Evolutionary conservation across 148 eudicot genomes (phyloP).

Genomic region (Spergularia bocconei): DNA sequence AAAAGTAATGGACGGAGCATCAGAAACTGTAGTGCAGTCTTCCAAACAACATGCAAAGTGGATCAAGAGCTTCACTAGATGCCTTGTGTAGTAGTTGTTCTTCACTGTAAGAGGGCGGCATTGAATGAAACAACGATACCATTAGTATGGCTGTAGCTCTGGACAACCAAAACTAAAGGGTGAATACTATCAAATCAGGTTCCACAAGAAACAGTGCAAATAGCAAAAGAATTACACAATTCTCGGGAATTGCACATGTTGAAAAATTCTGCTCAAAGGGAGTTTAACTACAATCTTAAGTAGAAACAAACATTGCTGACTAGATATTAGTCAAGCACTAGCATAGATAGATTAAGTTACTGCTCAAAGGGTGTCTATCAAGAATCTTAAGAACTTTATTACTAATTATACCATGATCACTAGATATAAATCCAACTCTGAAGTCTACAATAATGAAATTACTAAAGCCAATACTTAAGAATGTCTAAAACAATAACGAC

Average conservation of each 20-base stretch:
- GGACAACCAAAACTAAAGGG: not conserved
- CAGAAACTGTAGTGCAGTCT: slow-evolving; percentile 61
- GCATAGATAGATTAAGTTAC: no score
- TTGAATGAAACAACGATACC: slow-evolving; percentile 10
- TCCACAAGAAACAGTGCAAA: not conserved
- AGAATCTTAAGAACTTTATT: not conserved
- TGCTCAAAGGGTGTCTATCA: not conserved
- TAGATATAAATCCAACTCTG: not conserved
- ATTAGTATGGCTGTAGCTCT: not conserved
- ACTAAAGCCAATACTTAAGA: not conserved
- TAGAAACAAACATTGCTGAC: not conserved
- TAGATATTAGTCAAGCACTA: not conserved
- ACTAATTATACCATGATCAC: not conserved
- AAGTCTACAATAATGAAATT: not conserved
- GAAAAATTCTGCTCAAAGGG: not conserved
- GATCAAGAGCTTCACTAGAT: slow-evolving; percentile 79
- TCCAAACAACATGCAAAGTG: slow-evolving; percentile 84
- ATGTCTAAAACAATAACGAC: not conserved
- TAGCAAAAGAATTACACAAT: not conserved
- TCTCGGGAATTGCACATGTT: not conserved
- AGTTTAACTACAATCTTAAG: not conserved
- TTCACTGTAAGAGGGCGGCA: slow-evolving; percentile 45
- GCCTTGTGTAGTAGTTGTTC: slow-evolving; percentile 78
- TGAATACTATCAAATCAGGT: not conserved
- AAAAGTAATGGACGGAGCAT: slow-evolving; percentile 44